Evolutionary conservation across 441 rosid species (phyloP).

Genomic region (Erysimum pusillum): DNA sequence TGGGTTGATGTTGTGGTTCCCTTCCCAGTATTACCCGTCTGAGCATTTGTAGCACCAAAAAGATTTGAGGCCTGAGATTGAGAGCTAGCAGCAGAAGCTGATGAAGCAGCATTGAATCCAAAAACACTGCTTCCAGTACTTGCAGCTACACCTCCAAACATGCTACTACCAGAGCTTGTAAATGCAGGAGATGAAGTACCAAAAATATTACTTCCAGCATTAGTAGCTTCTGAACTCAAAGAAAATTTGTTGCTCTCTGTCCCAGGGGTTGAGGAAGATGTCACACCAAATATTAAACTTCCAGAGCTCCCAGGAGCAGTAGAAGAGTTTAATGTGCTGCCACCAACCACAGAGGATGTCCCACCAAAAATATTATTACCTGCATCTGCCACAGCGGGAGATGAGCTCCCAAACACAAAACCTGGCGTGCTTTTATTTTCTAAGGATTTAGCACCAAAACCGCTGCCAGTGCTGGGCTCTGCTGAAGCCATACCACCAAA

Average conservation of each 20-base stretch:
- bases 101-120: constrained; percentile 45
- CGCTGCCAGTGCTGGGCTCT: constrained; percentile 46
- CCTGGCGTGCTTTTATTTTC: constrained; percentile 43
- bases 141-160: constrained; percentile 57
- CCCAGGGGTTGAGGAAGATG: constrained; percentile 49
- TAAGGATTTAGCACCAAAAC: constrained; percentile 47
- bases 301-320: constrained; percentile 37
- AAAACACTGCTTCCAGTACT: constrained; percentile 47
- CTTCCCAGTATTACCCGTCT: constrained; percentile 53
- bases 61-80: constrained; percentile 60
- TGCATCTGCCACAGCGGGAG: constrained; percentile 44
- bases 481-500: constrained; percentile 51
- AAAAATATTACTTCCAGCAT: constrained; percentile 46
- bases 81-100: constrained; percentile 50
- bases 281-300: constrained; percentile 46
- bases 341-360: constrained; percentile 45
- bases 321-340: constrained; percentile 46
- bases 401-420: constrained; percentile 41
- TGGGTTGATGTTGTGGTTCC: constrained; percentile 59
- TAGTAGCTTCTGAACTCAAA: constrained; percentile 35
- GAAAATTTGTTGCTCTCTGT: constrained; percentile 46
- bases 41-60: constrained; percentile 52
- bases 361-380: constrained; percentile 48
- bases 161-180: constrained; percentile 49
- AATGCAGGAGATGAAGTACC: constrained; percentile 40